Evolutionary conservation across 2,329 filamentous ascomycete genomes (phyloP), one percentile per base, ranked within the genome.

Genomic region (Aspergillus candidus): DNA sequence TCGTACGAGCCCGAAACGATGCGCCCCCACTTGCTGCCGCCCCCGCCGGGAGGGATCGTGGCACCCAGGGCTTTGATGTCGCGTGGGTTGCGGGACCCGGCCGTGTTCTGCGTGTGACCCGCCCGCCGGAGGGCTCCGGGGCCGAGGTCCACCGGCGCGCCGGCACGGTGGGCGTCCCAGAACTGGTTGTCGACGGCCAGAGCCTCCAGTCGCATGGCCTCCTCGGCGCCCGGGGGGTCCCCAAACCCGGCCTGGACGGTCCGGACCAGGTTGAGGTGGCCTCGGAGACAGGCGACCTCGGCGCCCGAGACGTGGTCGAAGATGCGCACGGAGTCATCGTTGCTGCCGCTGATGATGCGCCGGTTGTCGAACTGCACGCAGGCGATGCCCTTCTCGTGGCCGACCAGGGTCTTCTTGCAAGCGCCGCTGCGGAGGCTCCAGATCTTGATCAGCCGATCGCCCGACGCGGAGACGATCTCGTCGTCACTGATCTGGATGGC

Each of bases 1-100:
- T 98, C 93, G 56, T 98, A 98, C 1, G 89, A 95, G 2, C 93
- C 93, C 6, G 90, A 96, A 3, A 98, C 88, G 47, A 98, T 98
- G n/a, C 90, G 83, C 8, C 86, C 88, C 72, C 91, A 96, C 53
- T 78, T 83, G 58, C 88, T 88, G 18, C 91, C 89, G 32, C 91
- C 91, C 17, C 91, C 90, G 11, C 91, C 91, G 0, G 91, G 90
- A 1, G 91, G 91, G 2, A 97, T 75, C 61, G 87, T 93, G 12
- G 90, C 88, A 0, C 90, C 90, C 39, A 87, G 81, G 0, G 87
- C 85, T 43, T 64, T 61, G 40, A 94, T 83, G 50, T 93, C 82
- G 40, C 84, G 78, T 1, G 88, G 87, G 35, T 82, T 77, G 32
- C 79, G 78, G 50, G 87, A 90, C 2, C 88, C 88, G 10, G 86